These are phyloP conservation scores for Plasmodium gaboni DNA, from an alignment of 169 alveolate genomes.

Conservation along the genomic window DNA sequence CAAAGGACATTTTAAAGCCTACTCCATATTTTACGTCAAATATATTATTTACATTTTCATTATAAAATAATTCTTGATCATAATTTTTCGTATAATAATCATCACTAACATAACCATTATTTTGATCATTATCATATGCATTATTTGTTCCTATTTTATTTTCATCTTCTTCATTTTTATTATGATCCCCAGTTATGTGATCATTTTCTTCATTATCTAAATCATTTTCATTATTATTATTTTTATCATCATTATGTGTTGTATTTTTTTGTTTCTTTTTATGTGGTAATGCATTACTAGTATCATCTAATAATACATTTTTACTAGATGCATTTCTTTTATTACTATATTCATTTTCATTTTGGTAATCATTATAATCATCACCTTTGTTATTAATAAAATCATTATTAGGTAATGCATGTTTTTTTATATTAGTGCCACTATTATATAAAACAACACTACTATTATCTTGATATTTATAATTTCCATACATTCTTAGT, in stretches of 20 bases:
- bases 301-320: background rate
- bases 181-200: background rate
- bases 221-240: constrained; percentile 8
- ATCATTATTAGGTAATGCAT: constrained; percentile 39
- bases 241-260: background rate
- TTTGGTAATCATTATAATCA: constrained; percentile 13
- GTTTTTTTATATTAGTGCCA: constrained; percentile 30
- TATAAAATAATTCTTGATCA: constrained; percentile 60
- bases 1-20: constrained; percentile 92
- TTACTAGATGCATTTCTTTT: background rate
- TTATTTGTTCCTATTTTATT: constrained; percentile 1
- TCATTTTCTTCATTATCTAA: background rate
- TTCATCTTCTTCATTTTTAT: constrained; percentile 5
- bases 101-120: constrained; percentile 14
- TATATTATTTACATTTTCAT: constrained; percentile 59
- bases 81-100: constrained; percentile 31
- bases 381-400: constrained; percentile 15
- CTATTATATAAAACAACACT: constrained; percentile 2
- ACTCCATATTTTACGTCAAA: constrained; percentile 84
- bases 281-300: background rate
- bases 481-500: constrained; percentile 87
- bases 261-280: constrained; percentile 3
- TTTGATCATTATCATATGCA: background rate
- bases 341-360: background rate
- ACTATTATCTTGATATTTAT: constrained; percentile 41